Evolutionary conservation across 805 yeast genomes (phyloP), one percentile per base, ranked within the genome.

Genomic region (Priceomyces melissophilus): DNA sequence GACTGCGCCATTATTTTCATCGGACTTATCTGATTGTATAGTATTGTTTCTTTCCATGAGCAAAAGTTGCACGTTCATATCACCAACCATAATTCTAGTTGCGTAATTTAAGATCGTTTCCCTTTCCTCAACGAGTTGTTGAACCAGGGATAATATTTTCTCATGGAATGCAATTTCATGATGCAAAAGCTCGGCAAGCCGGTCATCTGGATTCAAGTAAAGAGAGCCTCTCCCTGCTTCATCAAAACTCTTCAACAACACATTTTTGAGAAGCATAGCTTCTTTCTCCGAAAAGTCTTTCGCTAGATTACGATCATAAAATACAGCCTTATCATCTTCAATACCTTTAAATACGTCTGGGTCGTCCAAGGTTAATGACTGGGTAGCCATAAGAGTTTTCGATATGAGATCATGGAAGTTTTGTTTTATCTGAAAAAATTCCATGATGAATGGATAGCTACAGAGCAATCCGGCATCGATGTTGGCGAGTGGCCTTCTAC

Each of bases 1-100:
- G 46, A 57, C 62, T 8, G 59, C 56, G 8, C 25, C 25, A 32
- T 55, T 57, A 6, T 58, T 57, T 29, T 68, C 69, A 26, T 72
- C 75, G 29, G 64, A 56, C 38, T 65, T 66, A 10, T 61, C 60
- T 3, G 65, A 57, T 6, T 60, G 54, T 16, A 63, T 51, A 1
- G 75, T 69, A 45, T 70, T 68, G 44, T 65, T 67, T 45, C 76
- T 64, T 44, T 69, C 75, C 13, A 62, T 79, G 25, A 75, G 67
- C 40, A 81, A 63, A 31, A 81, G 57, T 39, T 81, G 82, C 28
- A 78, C 74, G 43, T 81, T 78, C 50, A 83, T 75, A 52, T 82
- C 85, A 45, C 81, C 81, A 49, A 83, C 83, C 88, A 86, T 81
- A 41, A 84, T 80, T 51, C 93, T 71, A 0, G 91, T 82, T 11